Evolutionary conservation across 1,139 yeast genomes (phyloP).

Genomic region (Saccharomyces hybrid): DNA sequence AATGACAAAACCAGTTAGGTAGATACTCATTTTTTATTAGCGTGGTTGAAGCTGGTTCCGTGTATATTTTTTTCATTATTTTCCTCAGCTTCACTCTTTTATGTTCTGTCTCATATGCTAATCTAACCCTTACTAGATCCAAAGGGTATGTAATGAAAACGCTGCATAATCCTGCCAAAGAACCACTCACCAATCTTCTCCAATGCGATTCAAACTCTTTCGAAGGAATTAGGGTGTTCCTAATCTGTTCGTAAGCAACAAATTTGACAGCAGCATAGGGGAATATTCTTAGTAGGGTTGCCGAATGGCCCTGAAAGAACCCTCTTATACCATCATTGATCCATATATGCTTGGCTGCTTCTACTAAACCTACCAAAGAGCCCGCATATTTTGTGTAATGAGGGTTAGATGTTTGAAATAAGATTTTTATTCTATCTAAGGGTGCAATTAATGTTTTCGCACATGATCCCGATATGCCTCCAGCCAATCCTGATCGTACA

Average conservation of each 20-base stretch:
- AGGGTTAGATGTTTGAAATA: constrained; percentile 92
- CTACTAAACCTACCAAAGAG: constrained; percentile 63
- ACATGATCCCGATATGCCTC: constrained; percentile 92
- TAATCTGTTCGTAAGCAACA: constrained; percentile 91
- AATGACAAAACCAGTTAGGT: constrained; percentile 32
- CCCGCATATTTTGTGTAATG: constrained; percentile 77
- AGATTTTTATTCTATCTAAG: constrained; percentile 82
- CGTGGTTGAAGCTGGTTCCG: constrained; percentile 47
- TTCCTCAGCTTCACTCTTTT: constrained; percentile 47
- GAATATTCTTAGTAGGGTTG: constrained; percentile 79
- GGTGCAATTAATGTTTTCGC: constrained; percentile 96
- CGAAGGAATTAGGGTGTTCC: constrained; percentile 70
- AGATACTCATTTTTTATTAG: constrained; percentile 25
- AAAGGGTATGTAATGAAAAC: constrained; percentile 89
- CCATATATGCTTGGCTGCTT: constrained; percentile 65
- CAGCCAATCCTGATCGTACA: constrained; percentile 79
- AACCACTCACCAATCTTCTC: constrained; percentile 80
- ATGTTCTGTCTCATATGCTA: constrained; percentile 76
- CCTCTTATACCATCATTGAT: constrained; percentile 66
- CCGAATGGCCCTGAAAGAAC: constrained; percentile 91
- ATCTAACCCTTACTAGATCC: constrained; percentile 79
- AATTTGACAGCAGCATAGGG: constrained; percentile 97
- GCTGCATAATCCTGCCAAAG: constrained; percentile 77
- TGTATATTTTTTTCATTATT: constrained; percentile 50
- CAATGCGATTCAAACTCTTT: constrained; percentile 68